phyloP scores from a whole-genome alignment of 257 asterid species.

The Paraleonurus japonicus region DNA sequence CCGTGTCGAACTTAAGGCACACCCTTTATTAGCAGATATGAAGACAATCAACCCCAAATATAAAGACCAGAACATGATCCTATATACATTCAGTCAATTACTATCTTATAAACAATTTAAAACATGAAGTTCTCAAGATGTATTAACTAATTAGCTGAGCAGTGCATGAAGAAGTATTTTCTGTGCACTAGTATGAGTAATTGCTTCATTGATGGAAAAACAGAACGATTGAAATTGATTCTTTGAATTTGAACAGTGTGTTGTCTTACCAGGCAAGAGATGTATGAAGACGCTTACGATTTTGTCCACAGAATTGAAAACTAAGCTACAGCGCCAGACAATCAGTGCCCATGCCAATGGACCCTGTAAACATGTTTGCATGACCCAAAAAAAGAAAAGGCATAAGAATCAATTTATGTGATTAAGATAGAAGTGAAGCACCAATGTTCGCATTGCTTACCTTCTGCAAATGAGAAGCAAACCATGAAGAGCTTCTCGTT shows the following conservation, averaged over 20 bases:
- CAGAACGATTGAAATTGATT: not conserved
- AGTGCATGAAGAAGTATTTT: not conserved
- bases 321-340: conserved; percentile 96
- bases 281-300: conserved; percentile 96
- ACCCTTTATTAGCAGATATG: not conserved
- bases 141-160: not conserved
- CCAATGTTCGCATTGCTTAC: conserved; percentile 36
- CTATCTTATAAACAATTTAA: not conserved
- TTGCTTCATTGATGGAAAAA: conserved; percentile 5
- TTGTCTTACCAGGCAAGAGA: conserved; percentile 82
- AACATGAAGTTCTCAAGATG: conserved; percentile 2
- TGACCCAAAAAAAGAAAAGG: not conserved
- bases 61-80: not conserved
- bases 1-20: not conserved
- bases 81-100: not conserved
- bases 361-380: conserved; percentile 56
- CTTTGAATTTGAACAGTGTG: conserved; percentile 7
- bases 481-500: conserved; percentile 97
- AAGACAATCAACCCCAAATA: not conserved
- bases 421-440: conserved; percentile 10
- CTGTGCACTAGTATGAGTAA: not conserved
- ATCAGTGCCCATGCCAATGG: conserved; percentile 99
- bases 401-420: not conserved
- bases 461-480: conserved; percentile 99
- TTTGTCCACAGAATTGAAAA: conserved; percentile 93